Evolutionary conservation across 805 yeast genomes (phyloP), one percentile per base, ranked within the genome.

Genomic region (Yamadazyma insecticola): DNA sequence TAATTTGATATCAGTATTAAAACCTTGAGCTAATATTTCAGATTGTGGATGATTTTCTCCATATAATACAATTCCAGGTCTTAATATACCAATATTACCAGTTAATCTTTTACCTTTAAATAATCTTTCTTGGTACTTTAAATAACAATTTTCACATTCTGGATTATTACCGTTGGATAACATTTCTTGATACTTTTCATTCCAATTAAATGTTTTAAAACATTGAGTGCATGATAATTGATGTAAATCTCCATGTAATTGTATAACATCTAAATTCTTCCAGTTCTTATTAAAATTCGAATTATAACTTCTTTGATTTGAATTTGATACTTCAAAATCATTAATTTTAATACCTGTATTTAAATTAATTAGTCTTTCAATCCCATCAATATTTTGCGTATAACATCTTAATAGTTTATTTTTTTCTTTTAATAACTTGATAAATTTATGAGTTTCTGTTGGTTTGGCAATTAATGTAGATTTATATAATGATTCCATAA

Each of bases 21-120:
- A 57, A 6, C 88, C 87, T 28, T 68, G 70, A 2, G 94, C 82
- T 24, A 90, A 76, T n/a, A 67, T 59, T 39, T 86, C 96, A 4
- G 88, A 78, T 40, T 77, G 76, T 1, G 96, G 96, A 55, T 90
- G 97, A 47, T 88, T 80, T 51, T 90, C 97, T 2, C 97, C 97
- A 53, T 90, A 90, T 14, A 90, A 66, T 2, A 90, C 95, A 36
- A 90, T 88, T 47, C 82, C 82, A 4, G 98, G 98, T 35, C 96
- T 69, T 26, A 92, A 60, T 16, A 76, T 57, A 1, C 98, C 98
- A 4, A 81, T 74, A 25, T 65, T 63, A 0, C 85, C 81, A 1
- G 83, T 76, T 6, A 73, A 52, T 34, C 98, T 59, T 54, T 88
- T 88, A 3, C 97, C 97, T 12, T 66, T 56, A 35, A 63, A 65